phyloP scores from a whole-genome alignment of 495 filamentous ascomycete species.

The Neurospora tetrasperma region DNA sequence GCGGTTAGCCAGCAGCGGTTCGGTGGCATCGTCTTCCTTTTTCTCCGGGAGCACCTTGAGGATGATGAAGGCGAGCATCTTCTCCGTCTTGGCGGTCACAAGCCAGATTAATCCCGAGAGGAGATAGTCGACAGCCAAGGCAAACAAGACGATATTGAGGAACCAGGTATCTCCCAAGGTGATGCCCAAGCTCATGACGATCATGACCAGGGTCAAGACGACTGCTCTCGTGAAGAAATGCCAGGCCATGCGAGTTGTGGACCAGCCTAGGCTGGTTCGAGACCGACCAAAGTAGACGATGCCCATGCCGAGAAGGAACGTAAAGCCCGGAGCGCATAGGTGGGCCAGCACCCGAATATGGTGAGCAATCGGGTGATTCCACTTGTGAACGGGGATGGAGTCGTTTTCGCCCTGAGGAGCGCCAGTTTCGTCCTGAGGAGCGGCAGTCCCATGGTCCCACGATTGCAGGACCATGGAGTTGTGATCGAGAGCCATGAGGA shows the following conservation, averaged over 20 bases:
- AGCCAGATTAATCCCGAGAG: conserved; percentile 23
- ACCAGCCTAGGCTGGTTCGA: conserved; percentile 20
- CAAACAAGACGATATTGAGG: conserved; percentile 24
- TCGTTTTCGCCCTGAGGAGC: conserved; percentile 17
- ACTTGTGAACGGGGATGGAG: conserved; percentile 14
- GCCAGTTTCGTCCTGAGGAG: conserved; percentile 15
- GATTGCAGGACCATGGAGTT: conserved; percentile 16
- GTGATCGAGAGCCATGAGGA: conserved; percentile 27
- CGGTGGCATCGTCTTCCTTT: conserved; percentile 10
- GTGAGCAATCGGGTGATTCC: conserved; percentile 20
- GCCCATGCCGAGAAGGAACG: conserved; percentile 29
- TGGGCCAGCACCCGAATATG: conserved; percentile 21
- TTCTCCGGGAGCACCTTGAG: conserved; percentile 11
- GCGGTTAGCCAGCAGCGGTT: conserved; percentile 12
- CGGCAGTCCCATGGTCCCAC: conserved; percentile 24
- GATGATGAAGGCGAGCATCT: conserved; percentile 9
- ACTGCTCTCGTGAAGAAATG: conserved; percentile 20
- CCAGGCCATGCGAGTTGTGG: conserved; percentile 12
- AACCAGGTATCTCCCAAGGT: conserved; percentile 19
- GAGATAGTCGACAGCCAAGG: conserved; percentile 25
- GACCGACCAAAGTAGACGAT: conserved; percentile 25
- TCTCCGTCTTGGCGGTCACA: conserved; percentile 14
- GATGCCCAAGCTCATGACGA: conserved; percentile 8
- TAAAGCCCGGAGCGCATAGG: conserved; percentile 28
- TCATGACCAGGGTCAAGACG: conserved; percentile 16